These are phyloP conservation scores for Penicillium soppii DNA, from an alignment of 495 filamentous ascomycete genomes.

Conservation along the genomic window DNA sequence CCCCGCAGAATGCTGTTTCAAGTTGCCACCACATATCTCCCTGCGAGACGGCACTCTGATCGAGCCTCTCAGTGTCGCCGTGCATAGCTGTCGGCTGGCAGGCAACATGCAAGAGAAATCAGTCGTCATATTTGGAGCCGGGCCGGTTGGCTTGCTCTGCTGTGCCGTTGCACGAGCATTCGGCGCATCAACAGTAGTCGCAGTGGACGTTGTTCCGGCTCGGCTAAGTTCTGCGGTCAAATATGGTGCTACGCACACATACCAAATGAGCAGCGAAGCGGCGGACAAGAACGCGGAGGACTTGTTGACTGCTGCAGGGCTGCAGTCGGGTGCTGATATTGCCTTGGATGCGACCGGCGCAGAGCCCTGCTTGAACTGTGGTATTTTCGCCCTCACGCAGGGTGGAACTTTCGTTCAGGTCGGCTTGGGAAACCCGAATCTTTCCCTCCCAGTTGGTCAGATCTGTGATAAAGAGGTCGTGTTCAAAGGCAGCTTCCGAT, in stretches of 20 bases:
- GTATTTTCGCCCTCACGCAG: slow-evolving; percentile 62
- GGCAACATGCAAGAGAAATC: slow-evolving; percentile 62
- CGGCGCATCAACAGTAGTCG: slow-evolving; percentile 69
- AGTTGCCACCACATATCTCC: slow-evolving; percentile 64
- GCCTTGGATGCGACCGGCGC: slow-evolving; percentile 80
- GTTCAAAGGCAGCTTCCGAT: slow-evolving; percentile 76
- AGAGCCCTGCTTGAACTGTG: slow-evolving; percentile 68
- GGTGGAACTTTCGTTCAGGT: slow-evolving; percentile 83
- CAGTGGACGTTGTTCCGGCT: slow-evolving; percentile 69
- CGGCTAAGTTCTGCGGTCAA: slow-evolving; percentile 65
- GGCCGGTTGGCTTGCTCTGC: slow-evolving; percentile 78
- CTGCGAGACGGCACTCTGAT: slow-evolving; percentile 78
- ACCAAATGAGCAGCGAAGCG: slow-evolving; percentile 32
- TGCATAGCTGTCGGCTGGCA: slow-evolving; percentile 71
- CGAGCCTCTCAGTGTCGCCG: slow-evolving; percentile 76
- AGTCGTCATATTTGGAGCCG: slow-evolving; percentile 80
- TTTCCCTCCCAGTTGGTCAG: slow-evolving; percentile 78
- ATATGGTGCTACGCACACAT: slow-evolving; percentile 66
- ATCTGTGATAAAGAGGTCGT: slow-evolving; percentile 80
- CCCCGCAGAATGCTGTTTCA: slow-evolving; percentile 76
- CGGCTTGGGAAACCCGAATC: slow-evolving; percentile 74
- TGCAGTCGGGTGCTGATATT: slow-evolving; percentile 61
- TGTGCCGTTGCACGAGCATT: slow-evolving; percentile 70
- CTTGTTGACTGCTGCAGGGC: slow-evolving; percentile 39
- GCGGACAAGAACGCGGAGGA: slow-evolving; percentile 61